Evolutionary conservation across 2,329 filamentous ascomycete genomes (phyloP), one percentile per base, ranked within the genome.

Genomic region (Akanthomyces lecanii): DNA sequence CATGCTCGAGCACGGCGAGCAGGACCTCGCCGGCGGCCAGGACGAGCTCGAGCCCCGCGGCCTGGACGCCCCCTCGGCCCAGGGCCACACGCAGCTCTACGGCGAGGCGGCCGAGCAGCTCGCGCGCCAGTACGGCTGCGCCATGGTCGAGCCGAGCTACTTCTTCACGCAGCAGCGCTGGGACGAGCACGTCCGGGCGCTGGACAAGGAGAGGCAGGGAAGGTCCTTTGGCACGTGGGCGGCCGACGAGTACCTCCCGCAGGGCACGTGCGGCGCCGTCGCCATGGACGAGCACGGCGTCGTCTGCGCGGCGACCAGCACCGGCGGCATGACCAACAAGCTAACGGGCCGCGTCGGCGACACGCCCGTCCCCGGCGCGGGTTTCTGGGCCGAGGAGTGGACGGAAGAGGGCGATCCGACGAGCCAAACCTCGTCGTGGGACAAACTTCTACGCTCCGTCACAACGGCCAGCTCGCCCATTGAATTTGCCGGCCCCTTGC

Each of bases 341-440:
- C 77, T 94, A 61, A 90, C 90, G 0, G 92, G 92, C 0, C 81
- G 92, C 23, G 88, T 96, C 66, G 92, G 92, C 0, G 92, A 97
- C 72, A 97, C 92, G 12, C 92, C 92, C 0, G 89, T 89, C 0
- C 78, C 92, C 0, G 92, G 92, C 0, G 89, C 92, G 0, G 92
- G 92, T 0, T 97, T 92, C 74, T 97, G 92, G 91, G 91, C 92
- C 0, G 92, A 96, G 72, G 85, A 92, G 68, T 96, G 91, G 91
- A 74, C 76, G 8, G 83, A 88, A 62, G 75, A 79, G 2, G 74
- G 74, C 1, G 73, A 76, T 44, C 69, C 73, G 7, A 75, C 71
- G 6, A 21, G 30, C 33, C 33, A 61, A 30, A 30, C 28, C 28
- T 58, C 65, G 28, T 23, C 48, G 11, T 69, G 67, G 68, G 63